phyloP scores from a whole-genome alignment of 2,329 filamentous ascomycete genomes.

The Trichoderma citrinoviride region DNA sequence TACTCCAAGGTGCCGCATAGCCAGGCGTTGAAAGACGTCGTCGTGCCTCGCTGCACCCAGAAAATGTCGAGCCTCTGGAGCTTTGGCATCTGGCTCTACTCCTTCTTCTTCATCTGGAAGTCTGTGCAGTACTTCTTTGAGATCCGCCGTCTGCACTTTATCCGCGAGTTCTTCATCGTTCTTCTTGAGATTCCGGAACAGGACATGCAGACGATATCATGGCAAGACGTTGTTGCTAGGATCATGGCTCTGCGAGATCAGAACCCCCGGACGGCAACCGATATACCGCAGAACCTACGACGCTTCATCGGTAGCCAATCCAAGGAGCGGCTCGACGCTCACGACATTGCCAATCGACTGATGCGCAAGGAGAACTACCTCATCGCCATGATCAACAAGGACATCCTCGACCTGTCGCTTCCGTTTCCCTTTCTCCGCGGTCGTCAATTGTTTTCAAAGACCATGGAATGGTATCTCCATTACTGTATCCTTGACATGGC shows the following conservation, averaged over 20 bases:
- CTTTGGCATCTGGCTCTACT: constrained; percentile 77
- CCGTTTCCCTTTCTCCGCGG: constrained; percentile 79
- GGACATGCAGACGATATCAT: constrained; percentile 92
- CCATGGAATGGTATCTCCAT: constrained; percentile 87
- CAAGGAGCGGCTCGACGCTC: constrained; percentile 90
- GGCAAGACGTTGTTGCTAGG: constrained; percentile 84
- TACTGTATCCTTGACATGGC: constrained; percentile 90
- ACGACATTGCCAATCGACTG: constrained; percentile 93
- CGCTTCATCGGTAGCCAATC: constrained; percentile 76
- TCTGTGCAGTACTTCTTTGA: constrained; percentile 71
- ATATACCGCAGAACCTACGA: constrained; percentile 51
- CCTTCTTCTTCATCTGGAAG: constrained; percentile 82
- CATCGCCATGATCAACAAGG: constrained; percentile 96
- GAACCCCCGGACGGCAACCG: constrained; percentile 73
- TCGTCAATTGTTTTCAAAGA: constrained; percentile 81
- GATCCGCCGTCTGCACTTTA: constrained; percentile 67
- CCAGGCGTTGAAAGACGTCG: constrained; percentile 50
- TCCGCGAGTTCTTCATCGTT: constrained; percentile 83
- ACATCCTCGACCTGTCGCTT: constrained; percentile 81
- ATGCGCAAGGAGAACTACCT: constrained; percentile 98
- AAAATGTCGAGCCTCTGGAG: constrained; percentile 75
- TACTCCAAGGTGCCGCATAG: constrained; percentile 72
- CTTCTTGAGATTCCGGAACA: constrained; percentile 76
- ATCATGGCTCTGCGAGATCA: constrained; percentile 81
- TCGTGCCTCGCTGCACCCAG: constrained; percentile 71